phyloP scores from a whole-genome alignment of 1,139 yeast species.

The Yamadazyma pseudoaaseri region DNA sequence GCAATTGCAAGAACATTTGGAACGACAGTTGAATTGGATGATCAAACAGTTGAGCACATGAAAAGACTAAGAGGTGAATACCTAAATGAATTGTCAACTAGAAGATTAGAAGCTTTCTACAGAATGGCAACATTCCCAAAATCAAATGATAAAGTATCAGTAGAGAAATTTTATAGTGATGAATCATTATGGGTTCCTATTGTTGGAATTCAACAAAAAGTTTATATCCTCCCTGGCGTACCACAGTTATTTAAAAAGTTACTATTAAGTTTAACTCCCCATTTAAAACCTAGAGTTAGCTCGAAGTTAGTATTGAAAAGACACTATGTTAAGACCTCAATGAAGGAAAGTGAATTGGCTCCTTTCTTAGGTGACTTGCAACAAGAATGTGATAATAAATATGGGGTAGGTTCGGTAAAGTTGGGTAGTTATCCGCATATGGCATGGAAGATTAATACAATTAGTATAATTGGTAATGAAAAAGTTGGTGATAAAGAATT shows the following conservation, averaged over 20 bases:
- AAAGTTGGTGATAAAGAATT: slow-evolving; percentile 34
- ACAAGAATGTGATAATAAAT: slow-evolving; percentile 34
- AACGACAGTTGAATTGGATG: slow-evolving; percentile 51
- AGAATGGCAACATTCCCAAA: slow-evolving; percentile 79
- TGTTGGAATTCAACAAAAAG: slow-evolving; percentile 59
- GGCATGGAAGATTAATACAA: slow-evolving; percentile 59
- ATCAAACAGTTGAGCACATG: slow-evolving; percentile 63
- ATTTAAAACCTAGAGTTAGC: slow-evolving; percentile 25
- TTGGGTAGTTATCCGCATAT: slow-evolving; percentile 86
- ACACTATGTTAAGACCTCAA: slow-evolving; percentile 58
- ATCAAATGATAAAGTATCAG: slow-evolving; percentile 35
- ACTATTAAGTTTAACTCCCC: slow-evolving; percentile 30
- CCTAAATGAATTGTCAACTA: slow-evolving; percentile 33
- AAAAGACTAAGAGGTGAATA: slow-evolving; percentile 42
- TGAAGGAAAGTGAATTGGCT: slow-evolving; percentile 69
- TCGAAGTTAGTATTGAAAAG: slow-evolving; percentile 35
- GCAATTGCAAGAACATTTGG: slow-evolving; percentile 63
- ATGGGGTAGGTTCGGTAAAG: slow-evolving; percentile 46
- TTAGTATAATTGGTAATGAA: slow-evolving; percentile 65
- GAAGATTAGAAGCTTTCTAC: slow-evolving; percentile 57
- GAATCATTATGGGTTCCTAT: slow-evolving; percentile 81
- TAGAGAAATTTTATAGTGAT: slow-evolving; percentile 51
- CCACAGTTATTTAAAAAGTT: slow-evolving; percentile 67
- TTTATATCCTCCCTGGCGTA: slow-evolving; percentile 78
- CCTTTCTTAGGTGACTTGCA: slow-evolving; percentile 59